Conservation (phyloP, 2,329 filamentous ascomycete species). For the Escovopsis weberi region DNA sequence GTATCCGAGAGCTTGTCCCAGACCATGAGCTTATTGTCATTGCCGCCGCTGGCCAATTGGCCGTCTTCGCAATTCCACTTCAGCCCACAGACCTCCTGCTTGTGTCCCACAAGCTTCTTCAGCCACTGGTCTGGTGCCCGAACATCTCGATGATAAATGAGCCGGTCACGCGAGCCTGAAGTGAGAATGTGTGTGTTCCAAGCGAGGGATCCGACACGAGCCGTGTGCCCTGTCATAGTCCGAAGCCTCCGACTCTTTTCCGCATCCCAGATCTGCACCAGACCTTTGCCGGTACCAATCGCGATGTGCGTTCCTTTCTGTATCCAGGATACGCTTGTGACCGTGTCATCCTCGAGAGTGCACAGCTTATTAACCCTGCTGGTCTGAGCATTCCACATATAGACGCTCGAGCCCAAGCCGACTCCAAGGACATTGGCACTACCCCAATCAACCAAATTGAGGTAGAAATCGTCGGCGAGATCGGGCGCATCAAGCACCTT, state of each 20-base stretch:
- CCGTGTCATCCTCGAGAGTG: constrained; percentile 80
- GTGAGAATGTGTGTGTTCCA: constrained; percentile 98
- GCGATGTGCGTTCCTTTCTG: constrained; percentile 92
- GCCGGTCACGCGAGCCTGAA: constrained; percentile 81
- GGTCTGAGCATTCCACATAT: constrained; percentile 93
- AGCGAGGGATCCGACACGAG: constrained; percentile 79
- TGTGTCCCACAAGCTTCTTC: constrained; percentile 78
- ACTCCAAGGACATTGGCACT: constrained; percentile 89
- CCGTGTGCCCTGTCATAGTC: constrained; percentile 95
- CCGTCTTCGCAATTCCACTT: constrained; percentile 96
- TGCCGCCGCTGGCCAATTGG: constrained; percentile 87
- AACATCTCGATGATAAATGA: constrained; percentile 93
- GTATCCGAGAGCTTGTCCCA: constrained; percentile 95
- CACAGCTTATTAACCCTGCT: constrained; percentile 90
- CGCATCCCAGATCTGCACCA: constrained; percentile 97
- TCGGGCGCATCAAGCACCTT: constrained; percentile 96
- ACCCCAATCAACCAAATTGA: constrained; percentile 96
- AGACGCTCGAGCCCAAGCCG: constrained; percentile 82
- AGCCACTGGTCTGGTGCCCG: constrained; percentile 84
- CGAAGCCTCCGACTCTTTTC: constrained; percentile 70
- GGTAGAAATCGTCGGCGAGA: constrained; percentile 90
- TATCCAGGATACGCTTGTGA: constrained; percentile 97
- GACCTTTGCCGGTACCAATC: constrained; percentile 85
- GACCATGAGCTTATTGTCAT: constrained; percentile 97
- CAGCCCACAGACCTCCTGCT: constrained; percentile 92